A percentile compares a stretch with the other conserved stretches of the same genome.
These are phyloP conservation scores for Pholiota molesta DNA, from an alignment of 768 basidiomycete species.

Conservation along the genomic window DNA sequence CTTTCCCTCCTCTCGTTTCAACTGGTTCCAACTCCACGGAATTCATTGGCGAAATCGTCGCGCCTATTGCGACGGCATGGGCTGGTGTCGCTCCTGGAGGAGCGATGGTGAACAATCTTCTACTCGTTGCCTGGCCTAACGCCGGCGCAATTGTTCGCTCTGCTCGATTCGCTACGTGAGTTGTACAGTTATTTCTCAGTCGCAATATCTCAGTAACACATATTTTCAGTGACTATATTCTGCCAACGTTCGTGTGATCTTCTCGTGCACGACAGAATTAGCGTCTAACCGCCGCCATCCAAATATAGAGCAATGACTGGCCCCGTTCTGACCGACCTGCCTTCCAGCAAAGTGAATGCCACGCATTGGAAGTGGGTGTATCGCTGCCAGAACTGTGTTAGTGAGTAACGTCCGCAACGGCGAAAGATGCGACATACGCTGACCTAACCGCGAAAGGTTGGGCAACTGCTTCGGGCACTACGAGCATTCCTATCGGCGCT, in stretches of 20 bases:
- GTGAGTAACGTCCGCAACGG: slow-evolving; percentile 35
- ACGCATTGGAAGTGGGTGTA: slow-evolving; percentile 74
- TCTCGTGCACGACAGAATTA: background rate
- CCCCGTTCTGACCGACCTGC: slow-evolving; percentile 54
- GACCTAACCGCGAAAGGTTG: slow-evolving; percentile 30
- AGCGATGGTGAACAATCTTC: slow-evolving; percentile 56
- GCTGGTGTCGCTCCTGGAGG: slow-evolving; percentile 56
- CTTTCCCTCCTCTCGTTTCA: slow-evolving; percentile 51
- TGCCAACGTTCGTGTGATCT: slow-evolving; percentile 43
- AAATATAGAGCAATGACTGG: slow-evolving; percentile 44
- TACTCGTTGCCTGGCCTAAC: slow-evolving; percentile 66
- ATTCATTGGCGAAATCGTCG: slow-evolving; percentile 66
- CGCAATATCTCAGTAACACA: background rate
- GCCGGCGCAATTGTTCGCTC: slow-evolving; percentile 54
- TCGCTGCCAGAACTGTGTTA: slow-evolving; percentile 67
- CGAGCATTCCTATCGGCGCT: slow-evolving; percentile 36
- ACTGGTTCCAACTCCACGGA: slow-evolving; percentile 45
- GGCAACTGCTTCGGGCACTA: slow-evolving; percentile 38
- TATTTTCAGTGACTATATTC: slow-evolving; percentile 46
- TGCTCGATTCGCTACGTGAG: slow-evolving; percentile 56
- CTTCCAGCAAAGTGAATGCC: slow-evolving; percentile 51
- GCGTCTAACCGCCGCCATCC: background rate
- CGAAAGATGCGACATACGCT: background rate
- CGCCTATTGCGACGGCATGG: slow-evolving; percentile 59
- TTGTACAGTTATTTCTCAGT: slow-evolving; percentile 12